Percentiles rank a stretch among this genome's conserved stretches.
Evolutionary conservation across 176 grass and related monocot genomes (phyloP).

Genomic region (Miscanthus lutarioriparius): DNA sequence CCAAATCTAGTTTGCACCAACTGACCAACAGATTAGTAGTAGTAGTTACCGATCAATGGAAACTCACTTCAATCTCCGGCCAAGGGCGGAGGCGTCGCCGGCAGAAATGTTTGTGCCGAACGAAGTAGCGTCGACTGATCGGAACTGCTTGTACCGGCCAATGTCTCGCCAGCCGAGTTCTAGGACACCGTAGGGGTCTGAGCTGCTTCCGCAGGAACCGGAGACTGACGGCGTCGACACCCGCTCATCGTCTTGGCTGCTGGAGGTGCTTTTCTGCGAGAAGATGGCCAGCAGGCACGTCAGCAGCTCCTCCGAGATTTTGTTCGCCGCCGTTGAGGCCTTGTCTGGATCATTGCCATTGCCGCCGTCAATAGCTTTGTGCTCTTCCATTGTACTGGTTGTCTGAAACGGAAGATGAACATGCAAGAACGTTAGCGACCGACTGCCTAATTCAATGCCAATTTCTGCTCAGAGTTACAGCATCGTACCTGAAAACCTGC

Average conservation of each 20-base stretch:
- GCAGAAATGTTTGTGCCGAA: constrained; percentile 26
- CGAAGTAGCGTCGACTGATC: constrained; percentile 40
- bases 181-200: constrained; percentile 54
- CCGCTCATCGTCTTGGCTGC: constrained; percentile 38
- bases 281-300: constrained; percentile 68
- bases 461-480: not conserved
- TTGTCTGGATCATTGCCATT: constrained; percentile 31
- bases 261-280: constrained; percentile 55
- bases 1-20: constrained; percentile 8
- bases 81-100: constrained; percentile 24
- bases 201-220: constrained; percentile 43
- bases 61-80: constrained; percentile 72
- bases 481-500: constrained; percentile 36
- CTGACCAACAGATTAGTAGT: not conserved
- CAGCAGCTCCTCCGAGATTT: constrained; percentile 70
- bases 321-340: constrained; percentile 46
- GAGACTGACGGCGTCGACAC: constrained; percentile 53
- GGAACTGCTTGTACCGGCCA: constrained; percentile 62
- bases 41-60: constrained; percentile 27
- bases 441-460: not conserved
- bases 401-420: constrained; percentile 41
- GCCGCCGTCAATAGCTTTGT: constrained; percentile 18
- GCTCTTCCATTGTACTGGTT: constrained; percentile 22
- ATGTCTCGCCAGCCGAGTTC: constrained; percentile 62
- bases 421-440: constrained; percentile 8